Base-by-base conservation (phyloP, 1,284 basidiomycete species). In the Boletus sp. region DNA sequence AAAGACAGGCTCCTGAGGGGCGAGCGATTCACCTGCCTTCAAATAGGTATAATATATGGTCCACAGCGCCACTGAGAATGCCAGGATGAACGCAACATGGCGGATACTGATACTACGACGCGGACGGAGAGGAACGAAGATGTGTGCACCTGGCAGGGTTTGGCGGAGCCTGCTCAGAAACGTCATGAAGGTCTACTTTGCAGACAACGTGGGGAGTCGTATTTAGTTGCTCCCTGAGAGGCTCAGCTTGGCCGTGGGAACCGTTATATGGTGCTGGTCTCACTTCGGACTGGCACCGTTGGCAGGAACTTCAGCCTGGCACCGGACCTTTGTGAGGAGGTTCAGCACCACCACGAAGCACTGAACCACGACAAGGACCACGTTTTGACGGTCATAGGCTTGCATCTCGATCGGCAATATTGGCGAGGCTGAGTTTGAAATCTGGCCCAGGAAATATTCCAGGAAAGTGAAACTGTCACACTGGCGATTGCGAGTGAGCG, bases 361-460 rank as follows among this genome's bases (percentile, higher is more conserved):
- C n/a, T n/a, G n/a, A 30, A 30, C 29, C 5, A 7, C 27, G 27
- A 13, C n/a, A n/a, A n/a, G n/a, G n/a, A n/a, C n/a, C n/a, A n/a
- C n/a, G n/a, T n/a, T n/a, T n/a, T n/a, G n/a, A n/a, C n/a, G n/a
- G n/a, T n/a, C n/a, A n/a, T n/a, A 17, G 16, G 29, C 29, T 30
- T 20, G 17, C 12, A 12, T 12, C 32, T 33, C 20, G n/a, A 9
- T 14, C 6, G 32, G 10, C 3, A 17, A 4, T 2, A 7, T 32
- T 44, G 43, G 25, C 48, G 36, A 49, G 41, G 49, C 62, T 58
- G 54, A 64, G 58, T 62, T 62, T 54, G 42, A 66, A 66, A 57
- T 43, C n/a, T 37, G 20, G 12, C 12, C 12, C n/a, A 32, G 26
- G 35, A 40, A 50, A 41, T 45, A 44, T 29, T 27, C 45, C 8